Conservation (phyloP, 345 rosid species). For the Aquilaria sinensis region DNA sequence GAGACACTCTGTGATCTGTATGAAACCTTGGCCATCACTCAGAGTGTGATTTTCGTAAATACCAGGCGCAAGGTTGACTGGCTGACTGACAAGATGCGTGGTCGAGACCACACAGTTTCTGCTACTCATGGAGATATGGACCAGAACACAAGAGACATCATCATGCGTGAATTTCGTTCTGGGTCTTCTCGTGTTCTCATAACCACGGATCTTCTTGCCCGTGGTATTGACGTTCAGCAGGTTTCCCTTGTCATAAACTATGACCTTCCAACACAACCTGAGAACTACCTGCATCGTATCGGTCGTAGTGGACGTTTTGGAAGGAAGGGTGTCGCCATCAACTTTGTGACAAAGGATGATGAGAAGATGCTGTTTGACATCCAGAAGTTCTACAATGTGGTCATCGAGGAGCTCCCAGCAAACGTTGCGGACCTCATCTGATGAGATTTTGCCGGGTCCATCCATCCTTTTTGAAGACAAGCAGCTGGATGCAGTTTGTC, state of each 20-base stretch:
- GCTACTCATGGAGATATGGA: constrained; percentile 82
- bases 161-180: constrained; percentile 73
- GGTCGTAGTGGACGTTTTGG: constrained; percentile 80
- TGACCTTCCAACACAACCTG: constrained; percentile 68
- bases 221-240: constrained; percentile 76
- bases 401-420: constrained; percentile 53
- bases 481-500: constrained; percentile 4
- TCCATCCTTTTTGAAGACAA: background rate
- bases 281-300: constrained; percentile 69
- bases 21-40: constrained; percentile 67
- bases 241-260: constrained; percentile 68
- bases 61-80: constrained; percentile 72
- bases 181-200: constrained; percentile 73
- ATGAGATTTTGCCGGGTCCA: constrained; percentile 13
- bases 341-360: constrained; percentile 48
- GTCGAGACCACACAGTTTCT: constrained; percentile 67
- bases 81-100: constrained; percentile 71
- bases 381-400: constrained; percentile 54
- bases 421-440: constrained; percentile 55
- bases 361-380: constrained; percentile 59
- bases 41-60: constrained; percentile 72
- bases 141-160: constrained; percentile 69
- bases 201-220: constrained; percentile 69
- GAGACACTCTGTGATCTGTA: constrained; percentile 77
- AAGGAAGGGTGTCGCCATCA: constrained; percentile 71